Evolutionary conservation across 169 alveolate genomes (phyloP).

Genomic region (Blepharisma undulans): DNA sequence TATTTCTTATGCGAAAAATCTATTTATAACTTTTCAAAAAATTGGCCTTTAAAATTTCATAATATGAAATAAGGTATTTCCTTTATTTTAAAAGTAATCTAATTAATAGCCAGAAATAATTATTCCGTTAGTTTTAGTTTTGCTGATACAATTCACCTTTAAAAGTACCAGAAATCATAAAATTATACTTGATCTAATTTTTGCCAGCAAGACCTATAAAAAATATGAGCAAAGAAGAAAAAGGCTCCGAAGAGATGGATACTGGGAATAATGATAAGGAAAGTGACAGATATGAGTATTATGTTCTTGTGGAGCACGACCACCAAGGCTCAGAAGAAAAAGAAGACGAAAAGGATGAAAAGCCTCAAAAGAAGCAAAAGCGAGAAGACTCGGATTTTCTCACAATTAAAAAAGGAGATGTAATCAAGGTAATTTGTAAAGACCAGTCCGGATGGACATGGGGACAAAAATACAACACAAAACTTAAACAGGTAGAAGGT

Average conservation of each 20-base stretch:
- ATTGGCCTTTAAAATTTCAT: neutral
- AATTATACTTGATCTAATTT: neutral
- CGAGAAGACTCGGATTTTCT: neutral
- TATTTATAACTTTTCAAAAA: no score
- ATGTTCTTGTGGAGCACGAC: neutral
- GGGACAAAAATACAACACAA: slow-evolving; percentile 28
- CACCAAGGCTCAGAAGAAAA: neutral
- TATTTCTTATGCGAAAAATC: neutral
- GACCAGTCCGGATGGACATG: slow-evolving; percentile 39
- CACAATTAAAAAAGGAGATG: slow-evolving; percentile 7
- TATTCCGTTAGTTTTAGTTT: neutral
- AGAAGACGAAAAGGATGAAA: neutral
- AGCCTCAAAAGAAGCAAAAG: slow-evolving; percentile 34
- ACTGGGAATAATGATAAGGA: neutral
- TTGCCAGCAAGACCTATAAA: neutral
- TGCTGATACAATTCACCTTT: neutral
- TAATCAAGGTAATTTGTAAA: neutral
- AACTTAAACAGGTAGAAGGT: slow-evolving; percentile 4
- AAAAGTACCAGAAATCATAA: neutral
- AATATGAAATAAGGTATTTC: neutral
- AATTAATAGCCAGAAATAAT: neutral
- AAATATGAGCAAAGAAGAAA: neutral
- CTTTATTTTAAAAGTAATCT: neutral
- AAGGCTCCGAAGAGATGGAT: neutral
- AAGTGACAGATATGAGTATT: neutral